A percentile compares a stretch with the other conserved stretches of the same genome.
phyloP scores from a whole-genome alignment of 257 asterid genomes.

The Solanum sitiens region DNA sequence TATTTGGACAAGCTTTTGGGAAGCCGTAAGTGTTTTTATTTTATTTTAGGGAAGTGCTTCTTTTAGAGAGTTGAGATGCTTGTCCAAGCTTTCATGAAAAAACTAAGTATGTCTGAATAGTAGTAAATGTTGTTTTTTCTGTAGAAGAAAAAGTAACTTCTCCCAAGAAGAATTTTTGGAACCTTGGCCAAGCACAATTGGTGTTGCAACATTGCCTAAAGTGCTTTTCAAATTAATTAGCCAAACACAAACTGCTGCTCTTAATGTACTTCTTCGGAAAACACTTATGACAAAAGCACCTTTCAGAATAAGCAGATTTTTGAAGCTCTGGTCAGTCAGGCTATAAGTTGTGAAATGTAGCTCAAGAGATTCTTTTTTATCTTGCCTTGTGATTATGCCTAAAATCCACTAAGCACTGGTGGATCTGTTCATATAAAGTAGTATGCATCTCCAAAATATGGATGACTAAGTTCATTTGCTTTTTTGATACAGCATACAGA shows the following conservation, averaged over 20 bases:
- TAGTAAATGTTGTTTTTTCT: neutral
- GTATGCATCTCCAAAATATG: neutral
- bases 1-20: neutral
- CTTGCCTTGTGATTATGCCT: no score
- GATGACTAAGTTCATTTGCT: neutral
- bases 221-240: neutral
- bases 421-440: neutral
- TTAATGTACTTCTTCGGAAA: neutral
- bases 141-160: neutral
- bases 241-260: neutral
- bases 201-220: neutral
- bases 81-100: neutral
- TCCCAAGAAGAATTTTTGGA: neutral
- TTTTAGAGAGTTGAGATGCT: neutral
- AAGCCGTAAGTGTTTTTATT: neutral
- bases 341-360: neutral
- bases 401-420: neutral
- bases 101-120: neutral
- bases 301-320: neutral
- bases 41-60: neutral
- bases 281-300: neutral
- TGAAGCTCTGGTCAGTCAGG: neutral
- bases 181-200: neutral
- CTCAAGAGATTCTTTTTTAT: neutral
- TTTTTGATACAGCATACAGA: slow-evolving; percentile 57